Percentiles rank a stretch among this genome's conserved stretches.
Evolutionary conservation across 208 protist genomes (phyloP).

Genomic region (Crithidia sp.): DNA sequence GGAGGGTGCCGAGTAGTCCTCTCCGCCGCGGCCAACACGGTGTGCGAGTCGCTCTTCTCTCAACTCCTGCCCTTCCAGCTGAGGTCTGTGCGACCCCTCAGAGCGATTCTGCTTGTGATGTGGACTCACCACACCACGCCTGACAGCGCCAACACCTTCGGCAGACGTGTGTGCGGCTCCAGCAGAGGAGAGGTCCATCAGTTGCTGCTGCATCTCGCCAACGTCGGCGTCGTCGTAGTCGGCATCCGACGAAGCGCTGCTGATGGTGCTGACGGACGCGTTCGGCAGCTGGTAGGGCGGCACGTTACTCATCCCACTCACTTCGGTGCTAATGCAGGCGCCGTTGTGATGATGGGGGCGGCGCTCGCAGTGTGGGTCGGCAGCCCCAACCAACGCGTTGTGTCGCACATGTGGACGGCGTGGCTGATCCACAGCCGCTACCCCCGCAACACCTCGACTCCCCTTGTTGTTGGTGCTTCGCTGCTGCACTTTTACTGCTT

Average conservation of each 20-base stretch:
- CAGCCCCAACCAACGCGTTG: not conserved
- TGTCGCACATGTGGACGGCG: not conserved
- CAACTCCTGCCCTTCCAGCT: no score
- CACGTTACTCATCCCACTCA: conserved; percentile 39
- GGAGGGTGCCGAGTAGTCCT: conserved; percentile 16
- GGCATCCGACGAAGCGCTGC: conserved; percentile 38
- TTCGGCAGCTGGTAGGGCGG: conserved; percentile 29
- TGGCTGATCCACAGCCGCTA: no score
- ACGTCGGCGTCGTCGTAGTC: conserved; percentile 33
- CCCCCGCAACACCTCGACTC: no score
- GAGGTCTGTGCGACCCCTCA: no score
- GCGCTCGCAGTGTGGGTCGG: not conserved
- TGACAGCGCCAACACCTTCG: not conserved
- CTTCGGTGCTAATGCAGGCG: conserved; percentile 27
- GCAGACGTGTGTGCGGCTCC: not conserved
- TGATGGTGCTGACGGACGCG: conserved; percentile 54
- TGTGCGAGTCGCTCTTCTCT: not conserved
- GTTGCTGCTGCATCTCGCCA: conserved; percentile 30
- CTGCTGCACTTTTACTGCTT: no score
- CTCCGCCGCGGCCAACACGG: not conserved
- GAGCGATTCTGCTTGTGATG: no score
- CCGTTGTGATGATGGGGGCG: conserved; percentile 3
- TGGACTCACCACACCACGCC: not conserved
- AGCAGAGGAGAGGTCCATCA: conserved; percentile 18
- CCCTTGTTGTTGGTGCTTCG: no score